Conservation (phyloP, 805 yeast genomes). For the Candida railenensis region DNA sequence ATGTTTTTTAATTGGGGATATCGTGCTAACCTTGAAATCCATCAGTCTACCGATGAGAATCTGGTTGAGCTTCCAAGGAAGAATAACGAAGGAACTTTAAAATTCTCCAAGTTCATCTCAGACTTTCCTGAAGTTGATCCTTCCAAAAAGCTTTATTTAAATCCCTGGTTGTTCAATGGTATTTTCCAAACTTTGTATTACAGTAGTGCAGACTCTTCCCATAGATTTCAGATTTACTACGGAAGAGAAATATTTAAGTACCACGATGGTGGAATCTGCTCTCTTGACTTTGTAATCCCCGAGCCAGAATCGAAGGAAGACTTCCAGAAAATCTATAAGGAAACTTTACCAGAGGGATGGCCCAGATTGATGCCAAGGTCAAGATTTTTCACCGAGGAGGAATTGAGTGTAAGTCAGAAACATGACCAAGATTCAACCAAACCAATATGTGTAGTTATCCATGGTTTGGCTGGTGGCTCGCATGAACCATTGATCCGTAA, state of each 20-base stretch:
- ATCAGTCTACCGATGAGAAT: conserved; percentile 16
- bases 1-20: conserved; percentile 36
- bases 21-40: conserved; percentile 29
- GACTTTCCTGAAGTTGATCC: conserved; percentile 21
- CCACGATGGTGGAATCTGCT: conserved; percentile 68
- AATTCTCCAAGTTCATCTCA: conserved; percentile 16
- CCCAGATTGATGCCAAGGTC: conserved; percentile 50
- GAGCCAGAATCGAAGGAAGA: conserved; percentile 23
- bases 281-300: conserved; percentile 70
- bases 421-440: conserved; percentile 20
- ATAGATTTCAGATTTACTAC: conserved; percentile 58
- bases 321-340: conserved; percentile 21
- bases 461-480: conserved; percentile 86
- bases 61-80: conserved; percentile 15
- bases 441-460: conserved; percentile 66
- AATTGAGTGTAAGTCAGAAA: conserved; percentile 28
- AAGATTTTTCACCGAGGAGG: conserved; percentile 49
- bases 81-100: conserved; percentile 6
- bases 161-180: conserved; percentile 69
- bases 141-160: conserved; percentile 46
- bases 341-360: conserved; percentile 34
- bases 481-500: conserved; percentile 74
- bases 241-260: conserved; percentile 65
- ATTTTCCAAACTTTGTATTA: conserved; percentile 76
- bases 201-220: conserved; percentile 51